These are phyloP conservation scores for Ogataea neopini DNA, from an alignment of 805 yeast genomes.

Conservation along the genomic window DNA sequence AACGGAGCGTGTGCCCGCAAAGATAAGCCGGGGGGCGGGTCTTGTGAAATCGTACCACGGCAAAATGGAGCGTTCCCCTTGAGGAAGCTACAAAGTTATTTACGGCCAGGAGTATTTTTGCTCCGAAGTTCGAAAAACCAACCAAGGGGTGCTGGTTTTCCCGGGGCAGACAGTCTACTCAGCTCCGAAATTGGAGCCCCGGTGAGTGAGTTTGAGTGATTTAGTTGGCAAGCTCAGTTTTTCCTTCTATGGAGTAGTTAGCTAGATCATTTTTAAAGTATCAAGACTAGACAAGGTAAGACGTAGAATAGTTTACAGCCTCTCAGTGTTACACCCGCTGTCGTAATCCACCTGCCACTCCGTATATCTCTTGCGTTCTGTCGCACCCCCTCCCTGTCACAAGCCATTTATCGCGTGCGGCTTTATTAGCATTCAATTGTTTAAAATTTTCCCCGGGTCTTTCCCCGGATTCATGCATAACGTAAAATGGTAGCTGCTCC, in stretches of 20 bases:
- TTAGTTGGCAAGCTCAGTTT: too few relatives aligned
- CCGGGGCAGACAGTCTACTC: not conserved
- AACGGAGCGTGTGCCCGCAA: conserved; percentile 9
- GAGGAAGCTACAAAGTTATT: not conserved
- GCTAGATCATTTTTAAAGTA: too few relatives aligned
- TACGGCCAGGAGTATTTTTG: not conserved
- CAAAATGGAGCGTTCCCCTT: not conserved
- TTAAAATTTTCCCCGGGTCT: conserved; percentile 1
- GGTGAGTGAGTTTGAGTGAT: not conserved
- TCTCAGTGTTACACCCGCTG: too few relatives aligned
- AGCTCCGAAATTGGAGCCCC: not conserved
- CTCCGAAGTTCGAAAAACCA: not conserved
- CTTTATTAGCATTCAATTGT: not conserved
- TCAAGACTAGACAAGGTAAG: too few relatives aligned
- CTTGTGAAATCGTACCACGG: not conserved
- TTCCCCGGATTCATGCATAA: conserved; percentile 7
- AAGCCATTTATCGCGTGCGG: conserved; percentile 6
- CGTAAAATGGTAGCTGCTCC: not conserved
- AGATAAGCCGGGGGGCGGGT: conserved; percentile 1
- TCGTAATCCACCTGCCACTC: too few relatives aligned
- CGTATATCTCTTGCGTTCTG: too few relatives aligned
- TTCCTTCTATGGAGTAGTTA: too few relatives aligned
- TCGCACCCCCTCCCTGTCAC: not conserved
- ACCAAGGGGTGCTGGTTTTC: not conserved
- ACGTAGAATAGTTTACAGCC: too few relatives aligned